Conservation (phyloP, 768 basidiomycete species). For the Xerocomellus chrysenteron region DNA sequence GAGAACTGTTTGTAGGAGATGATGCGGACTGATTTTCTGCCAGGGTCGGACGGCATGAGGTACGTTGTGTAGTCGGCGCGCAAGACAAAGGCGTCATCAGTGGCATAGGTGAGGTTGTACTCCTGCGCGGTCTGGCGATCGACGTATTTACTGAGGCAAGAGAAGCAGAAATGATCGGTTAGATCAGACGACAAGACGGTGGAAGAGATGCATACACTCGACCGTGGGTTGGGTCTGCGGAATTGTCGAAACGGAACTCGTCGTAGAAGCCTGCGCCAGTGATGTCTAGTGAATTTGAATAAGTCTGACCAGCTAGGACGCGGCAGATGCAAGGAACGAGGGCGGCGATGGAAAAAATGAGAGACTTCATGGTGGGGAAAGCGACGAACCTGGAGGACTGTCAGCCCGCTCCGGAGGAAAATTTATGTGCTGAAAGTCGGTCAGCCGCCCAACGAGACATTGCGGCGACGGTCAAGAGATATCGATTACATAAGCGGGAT, state of each 20-base stretch:
- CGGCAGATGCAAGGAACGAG: neutral
- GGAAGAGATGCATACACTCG: slow-evolving; percentile 49
- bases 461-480: neutral
- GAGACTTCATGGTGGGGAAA: slow-evolving; percentile 6
- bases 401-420: neutral
- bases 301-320: slow-evolving; percentile 4
- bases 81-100: slow-evolving; percentile 27
- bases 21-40: slow-evolving; percentile 33
- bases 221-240: slow-evolving; percentile 63
- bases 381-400: slow-evolving; percentile 5
- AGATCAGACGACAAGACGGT: neutral
- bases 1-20: slow-evolving; percentile 21
- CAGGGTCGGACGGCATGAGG: slow-evolving; percentile 21
- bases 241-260: slow-evolving; percentile 47
- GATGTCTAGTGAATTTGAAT: slow-evolving; percentile 37
- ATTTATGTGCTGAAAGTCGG: neutral
- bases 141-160: slow-evolving; percentile 27
- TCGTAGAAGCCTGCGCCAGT: slow-evolving; percentile 49
- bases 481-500: slow-evolving; percentile 9
- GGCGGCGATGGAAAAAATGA: neutral
- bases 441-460: slow-evolving; percentile 6
- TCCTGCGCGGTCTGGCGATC: slow-evolving; percentile 21
- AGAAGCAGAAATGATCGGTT: neutral
- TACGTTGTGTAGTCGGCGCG: slow-evolving; percentile 29
- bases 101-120: slow-evolving; percentile 32